Conservation (phyloP, 306 rosid species). For the Cucurbita moschata region DNA sequence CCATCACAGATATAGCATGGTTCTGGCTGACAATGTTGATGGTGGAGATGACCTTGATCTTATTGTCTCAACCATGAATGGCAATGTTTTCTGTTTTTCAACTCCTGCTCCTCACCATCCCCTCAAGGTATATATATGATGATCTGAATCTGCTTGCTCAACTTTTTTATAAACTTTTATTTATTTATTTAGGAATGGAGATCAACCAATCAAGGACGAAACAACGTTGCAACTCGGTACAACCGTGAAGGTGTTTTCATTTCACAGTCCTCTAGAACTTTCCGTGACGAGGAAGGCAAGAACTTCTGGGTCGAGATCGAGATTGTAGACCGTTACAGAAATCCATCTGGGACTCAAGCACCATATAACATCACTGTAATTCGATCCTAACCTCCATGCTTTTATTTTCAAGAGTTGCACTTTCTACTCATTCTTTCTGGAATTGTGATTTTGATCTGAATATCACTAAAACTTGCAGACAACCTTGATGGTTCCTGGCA, state of each 20-base stretch:
- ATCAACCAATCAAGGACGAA: slow-evolving; percentile 68
- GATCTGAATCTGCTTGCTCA: slow-evolving; percentile 2
- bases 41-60: slow-evolving; percentile 99
- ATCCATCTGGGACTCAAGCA: slow-evolving; percentile 80
- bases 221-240: slow-evolving; percentile 46
- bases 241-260: slow-evolving; percentile 73
- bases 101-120: slow-evolving; percentile 89
- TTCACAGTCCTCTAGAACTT: slow-evolving; percentile 75
- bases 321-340: slow-evolving; percentile 67
- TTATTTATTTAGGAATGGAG: slow-evolving; percentile 63
- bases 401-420: not conserved
- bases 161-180: not conserved
- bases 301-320: slow-evolving; percentile 81
- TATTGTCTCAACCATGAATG: slow-evolving; percentile 90
- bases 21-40: slow-evolving; percentile 93
- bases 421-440: not conserved
- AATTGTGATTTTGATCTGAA: slow-evolving; percentile 1
- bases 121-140: slow-evolving; percentile 54
- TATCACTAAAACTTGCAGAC: slow-evolving; percentile 35
- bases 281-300: slow-evolving; percentile 98
- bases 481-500: slow-evolving; percentile 86
- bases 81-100: slow-evolving; percentile 93
- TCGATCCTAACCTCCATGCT: not conserved
- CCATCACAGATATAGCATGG: slow-evolving; percentile 89
- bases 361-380: slow-evolving; percentile 85